phyloP scores from a whole-genome alignment of 2,329 filamentous ascomycete species.

The Fusarium floridanum region DNA sequence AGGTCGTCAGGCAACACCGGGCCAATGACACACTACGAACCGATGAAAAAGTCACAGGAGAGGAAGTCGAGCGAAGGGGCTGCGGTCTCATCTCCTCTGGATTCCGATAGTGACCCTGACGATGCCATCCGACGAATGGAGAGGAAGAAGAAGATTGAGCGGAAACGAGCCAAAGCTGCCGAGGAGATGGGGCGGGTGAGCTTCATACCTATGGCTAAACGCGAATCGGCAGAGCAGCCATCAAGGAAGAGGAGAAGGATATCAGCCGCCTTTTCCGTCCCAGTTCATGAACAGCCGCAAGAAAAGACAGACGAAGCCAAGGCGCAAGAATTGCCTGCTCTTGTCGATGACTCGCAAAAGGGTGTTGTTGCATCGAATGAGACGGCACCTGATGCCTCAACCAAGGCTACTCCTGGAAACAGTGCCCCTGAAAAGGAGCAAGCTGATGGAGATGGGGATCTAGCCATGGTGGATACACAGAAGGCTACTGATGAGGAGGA shows the following conservation, averaged over 20 bases:
- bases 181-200: conserved; percentile 58
- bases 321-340: conserved; percentile 29
- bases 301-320: conserved; percentile 8
- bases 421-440: conserved; percentile 22
- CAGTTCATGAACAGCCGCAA: not conserved
- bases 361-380: conserved; percentile 43
- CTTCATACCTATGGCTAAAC: conserved; percentile 46
- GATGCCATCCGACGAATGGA: conserved; percentile 50
- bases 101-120: conserved; percentile 53
- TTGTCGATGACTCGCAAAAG: conserved; percentile 45
- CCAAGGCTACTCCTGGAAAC: conserved; percentile 51
- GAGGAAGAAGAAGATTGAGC: conserved; percentile 54
- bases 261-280: conserved; percentile 1
- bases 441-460: conserved; percentile 25
- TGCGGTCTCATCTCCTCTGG: conserved; percentile 38
- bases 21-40: conserved; percentile 60
- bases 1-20: conserved; percentile 42
- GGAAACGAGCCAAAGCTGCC: conserved; percentile 56
- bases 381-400: conserved; percentile 44
- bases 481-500: conserved; percentile 48
- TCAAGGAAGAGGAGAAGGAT: conserved; percentile 47
- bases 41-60: conserved; percentile 62
- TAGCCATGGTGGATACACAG: conserved; percentile 17
- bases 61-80: conserved; percentile 48
- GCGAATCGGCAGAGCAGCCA: conserved; percentile 39